Percentiles rank a stretch among this genome's conserved stretches.
Evolutionary conservation across 129 eudicot species (phyloP).

Genomic region (Daucus carota): DNA sequence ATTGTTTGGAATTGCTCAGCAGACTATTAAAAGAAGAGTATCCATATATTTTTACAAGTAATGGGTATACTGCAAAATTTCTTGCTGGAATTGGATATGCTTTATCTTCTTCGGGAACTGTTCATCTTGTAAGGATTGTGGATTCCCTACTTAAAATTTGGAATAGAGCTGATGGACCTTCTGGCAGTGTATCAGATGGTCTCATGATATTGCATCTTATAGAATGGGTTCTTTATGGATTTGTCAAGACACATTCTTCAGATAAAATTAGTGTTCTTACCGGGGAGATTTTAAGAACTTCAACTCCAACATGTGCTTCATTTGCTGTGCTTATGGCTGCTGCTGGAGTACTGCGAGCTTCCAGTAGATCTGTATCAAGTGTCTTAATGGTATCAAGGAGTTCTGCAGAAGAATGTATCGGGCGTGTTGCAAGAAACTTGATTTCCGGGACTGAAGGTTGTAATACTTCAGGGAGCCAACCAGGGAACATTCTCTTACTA

Average conservation of each 20-base stretch:
- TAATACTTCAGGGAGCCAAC: constrained; percentile 15
- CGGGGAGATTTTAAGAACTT: constrained; percentile 34
- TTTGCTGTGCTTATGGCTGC: constrained; percentile 82
- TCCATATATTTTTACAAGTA: constrained; percentile 33
- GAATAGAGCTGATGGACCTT: constrained; percentile 54
- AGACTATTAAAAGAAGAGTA: constrained; percentile 49
- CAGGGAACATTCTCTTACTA: constrained; percentile 29
- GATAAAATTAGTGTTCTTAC: constrained; percentile 40
- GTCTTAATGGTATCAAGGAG: constrained; percentile 42
- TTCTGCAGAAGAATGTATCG: constrained; percentile 59
- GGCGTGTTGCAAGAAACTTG: constrained; percentile 35
- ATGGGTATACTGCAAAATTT: constrained; percentile 41
- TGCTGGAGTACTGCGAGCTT: constrained; percentile 75
- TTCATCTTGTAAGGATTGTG: constrained; percentile 41
- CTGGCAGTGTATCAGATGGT: constrained; percentile 43
- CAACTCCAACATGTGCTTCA: constrained; percentile 29
- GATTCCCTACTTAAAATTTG: constrained; percentile 48
- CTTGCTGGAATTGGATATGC: constrained; percentile 87
- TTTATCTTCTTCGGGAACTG: constrained; percentile 41
- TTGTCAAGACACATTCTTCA: constrained; percentile 38
- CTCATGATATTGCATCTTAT: constrained; percentile 79
- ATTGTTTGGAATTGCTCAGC: constrained; percentile 58
- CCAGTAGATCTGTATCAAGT: constrained; percentile 48
- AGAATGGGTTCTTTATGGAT: constrained; percentile 70
- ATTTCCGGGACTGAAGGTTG: constrained; percentile 26